Percentiles rank a stretch among this genome's conserved stretches.
phyloP scores from a whole-genome alignment of 257 asterid genomes.

The Thymus mandschuricus region DNA sequence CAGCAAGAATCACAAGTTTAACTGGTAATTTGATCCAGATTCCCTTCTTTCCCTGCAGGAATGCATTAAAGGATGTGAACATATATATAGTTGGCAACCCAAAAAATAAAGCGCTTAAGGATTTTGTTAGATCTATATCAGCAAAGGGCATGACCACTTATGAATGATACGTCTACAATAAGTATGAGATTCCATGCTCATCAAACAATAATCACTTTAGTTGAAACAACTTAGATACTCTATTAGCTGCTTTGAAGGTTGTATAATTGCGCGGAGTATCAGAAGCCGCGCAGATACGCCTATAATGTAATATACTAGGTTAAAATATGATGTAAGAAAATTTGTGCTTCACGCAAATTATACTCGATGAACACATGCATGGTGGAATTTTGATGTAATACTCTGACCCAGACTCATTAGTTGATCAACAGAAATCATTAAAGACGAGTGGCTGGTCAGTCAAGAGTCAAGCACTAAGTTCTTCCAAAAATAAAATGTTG shows the following conservation, averaged over 20 bases:
- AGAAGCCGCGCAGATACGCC: background rate
- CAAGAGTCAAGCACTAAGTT: slow-evolving; percentile 24
- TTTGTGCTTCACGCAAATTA: background rate
- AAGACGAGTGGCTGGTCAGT: background rate
- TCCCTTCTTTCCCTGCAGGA: slow-evolving; percentile 78
- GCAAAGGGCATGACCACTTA: background rate
- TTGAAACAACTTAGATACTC: background rate
- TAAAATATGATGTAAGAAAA: background rate
- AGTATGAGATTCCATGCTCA: background rate
- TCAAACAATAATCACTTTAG: background rate
- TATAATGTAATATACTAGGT: background rate
- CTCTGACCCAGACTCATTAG: slow-evolving; percentile 10
- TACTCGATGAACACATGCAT: background rate
- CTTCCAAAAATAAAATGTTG: background rate
- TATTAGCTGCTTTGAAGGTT: slow-evolving; percentile 8
- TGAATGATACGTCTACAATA: background rate
- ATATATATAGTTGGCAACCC: background rate
- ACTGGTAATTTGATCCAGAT: slow-evolving; percentile 75
- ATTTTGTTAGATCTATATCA: background rate
- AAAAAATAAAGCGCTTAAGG: background rate
- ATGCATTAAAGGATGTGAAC: background rate
- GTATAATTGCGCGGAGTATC: background rate
- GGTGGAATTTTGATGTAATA: background rate
- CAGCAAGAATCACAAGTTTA: slow-evolving; percentile 60
- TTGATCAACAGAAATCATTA: background rate